phyloP scores from a whole-genome alignment of 768 basidiomycete species.

The Boletus coccyginus region DNA sequence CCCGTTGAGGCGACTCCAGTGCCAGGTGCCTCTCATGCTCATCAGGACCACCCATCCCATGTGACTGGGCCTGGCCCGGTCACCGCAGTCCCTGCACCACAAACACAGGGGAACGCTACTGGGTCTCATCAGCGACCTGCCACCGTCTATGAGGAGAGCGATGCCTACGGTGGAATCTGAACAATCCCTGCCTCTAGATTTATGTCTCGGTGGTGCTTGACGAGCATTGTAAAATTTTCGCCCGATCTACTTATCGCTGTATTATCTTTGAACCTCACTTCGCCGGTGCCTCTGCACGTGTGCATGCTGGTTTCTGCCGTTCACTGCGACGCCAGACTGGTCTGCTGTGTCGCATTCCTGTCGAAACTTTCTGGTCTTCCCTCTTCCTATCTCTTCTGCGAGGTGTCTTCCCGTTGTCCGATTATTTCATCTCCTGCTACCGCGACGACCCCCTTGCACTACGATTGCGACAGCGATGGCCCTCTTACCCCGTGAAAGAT shows the following conservation, averaged over 20 bases:
- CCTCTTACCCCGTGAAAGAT: constrained; percentile 16
- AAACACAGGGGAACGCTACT: constrained; percentile 7
- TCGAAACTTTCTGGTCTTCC: not conserved
- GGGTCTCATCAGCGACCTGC: constrained; percentile 39
- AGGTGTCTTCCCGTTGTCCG: constrained; percentile 9
- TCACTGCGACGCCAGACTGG: constrained; percentile 25
- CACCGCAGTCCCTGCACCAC: constrained; percentile 10
- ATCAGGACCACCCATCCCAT: constrained; percentile 21
- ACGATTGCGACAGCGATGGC: not conserved
- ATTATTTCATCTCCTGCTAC: constrained; percentile 3
- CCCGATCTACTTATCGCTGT: constrained; percentile 22
- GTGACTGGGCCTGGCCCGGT: constrained; percentile 8
- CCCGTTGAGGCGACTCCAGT: not conserved
- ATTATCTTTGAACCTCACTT: constrained; percentile 16
- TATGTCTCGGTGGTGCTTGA: constrained; percentile 11
- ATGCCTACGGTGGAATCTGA: constrained; percentile 71
- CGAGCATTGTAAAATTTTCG: constrained; percentile 19
- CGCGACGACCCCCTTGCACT: not conserved
- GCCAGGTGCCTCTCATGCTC: constrained; percentile 33
- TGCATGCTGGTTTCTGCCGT: constrained; percentile 25
- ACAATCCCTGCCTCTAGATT: not conserved
- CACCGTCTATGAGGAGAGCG: constrained; percentile 57
- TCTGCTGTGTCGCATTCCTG: constrained; percentile 20
- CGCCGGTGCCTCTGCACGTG: not conserved
- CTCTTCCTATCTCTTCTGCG: not conserved